Conservation (phyloP, 257 asterid genomes). For the Vinca minor region DNA sequence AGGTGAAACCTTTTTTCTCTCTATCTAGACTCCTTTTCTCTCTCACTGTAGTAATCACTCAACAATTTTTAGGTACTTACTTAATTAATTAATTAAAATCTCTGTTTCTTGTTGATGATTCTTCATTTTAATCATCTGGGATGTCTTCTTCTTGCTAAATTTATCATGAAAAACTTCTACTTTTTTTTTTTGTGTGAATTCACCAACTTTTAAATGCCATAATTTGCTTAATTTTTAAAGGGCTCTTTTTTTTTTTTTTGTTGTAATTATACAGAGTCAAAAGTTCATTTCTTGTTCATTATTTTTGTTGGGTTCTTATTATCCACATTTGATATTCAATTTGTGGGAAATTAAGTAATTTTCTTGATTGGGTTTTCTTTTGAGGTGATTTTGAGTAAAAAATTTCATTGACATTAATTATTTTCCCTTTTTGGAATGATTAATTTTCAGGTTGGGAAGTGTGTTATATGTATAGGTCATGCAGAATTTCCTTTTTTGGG, state of each 20-base stretch:
- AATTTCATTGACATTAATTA: neutral
- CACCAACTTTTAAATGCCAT: too few relatives aligned
- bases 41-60: slow-evolving; percentile 17
- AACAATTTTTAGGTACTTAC: too few relatives aligned
- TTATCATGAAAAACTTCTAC: slow-evolving; percentile 21
- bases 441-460: slow-evolving; percentile 39
- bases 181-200: too few relatives aligned
- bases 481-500: slow-evolving; percentile 33
- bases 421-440: neutral
- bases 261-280: neutral
- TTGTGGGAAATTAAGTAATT: neutral
- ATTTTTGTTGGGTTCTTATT: too few relatives aligned
- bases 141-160: slow-evolving; percentile 24
- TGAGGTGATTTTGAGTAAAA: neutral
- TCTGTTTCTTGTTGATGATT: slow-evolving; percentile 16
- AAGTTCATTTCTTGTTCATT: slow-evolving; percentile 14
- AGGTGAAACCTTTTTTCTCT: slow-evolving; percentile 17
- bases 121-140: slow-evolving; percentile 12
- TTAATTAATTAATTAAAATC: slow-evolving; percentile 18
- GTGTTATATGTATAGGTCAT: slow-evolving; percentile 43
- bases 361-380: neutral
- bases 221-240: too few relatives aligned
- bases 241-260: slow-evolving; percentile 5
- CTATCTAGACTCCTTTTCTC: slow-evolving; percentile 20
- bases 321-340: slow-evolving; percentile 7